Evolutionary conservation across 176 grass and related monocot species (phyloP).

Genomic region (Ensete ventricosum): DNA sequence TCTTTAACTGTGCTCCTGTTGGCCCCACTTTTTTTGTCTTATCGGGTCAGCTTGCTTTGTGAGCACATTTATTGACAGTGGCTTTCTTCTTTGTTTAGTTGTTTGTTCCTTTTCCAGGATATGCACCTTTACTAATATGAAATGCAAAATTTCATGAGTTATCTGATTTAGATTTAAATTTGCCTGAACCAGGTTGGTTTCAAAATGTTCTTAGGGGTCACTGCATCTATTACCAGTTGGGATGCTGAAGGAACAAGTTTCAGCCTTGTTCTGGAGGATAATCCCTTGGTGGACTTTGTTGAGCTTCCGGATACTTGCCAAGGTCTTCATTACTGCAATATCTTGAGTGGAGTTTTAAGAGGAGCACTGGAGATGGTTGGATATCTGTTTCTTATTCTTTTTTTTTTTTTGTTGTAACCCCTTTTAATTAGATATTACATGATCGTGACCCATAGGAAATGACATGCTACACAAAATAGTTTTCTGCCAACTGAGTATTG

Average conservation of each 20-base stretch:
- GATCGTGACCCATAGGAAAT: not conserved
- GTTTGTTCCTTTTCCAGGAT: no score
- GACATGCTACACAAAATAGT: no score
- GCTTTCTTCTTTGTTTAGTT: no score
- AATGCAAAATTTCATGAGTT: not conserved
- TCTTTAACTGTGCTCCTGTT: no score
- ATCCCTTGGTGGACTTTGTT: constrained; percentile 96
- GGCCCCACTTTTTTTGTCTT: no score
- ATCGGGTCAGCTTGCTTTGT: no score
- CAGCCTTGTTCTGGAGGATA: constrained; percentile 96
- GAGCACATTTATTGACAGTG: no score
- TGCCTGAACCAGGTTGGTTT: constrained; percentile 64
- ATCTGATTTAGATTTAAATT: constrained; percentile 5
- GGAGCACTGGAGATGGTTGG: constrained; percentile 94
- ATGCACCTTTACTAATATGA: no score
- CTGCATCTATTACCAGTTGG: constrained; percentile 87
- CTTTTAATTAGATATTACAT: not conserved
- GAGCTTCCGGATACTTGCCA: constrained; percentile 96
- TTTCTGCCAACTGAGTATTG: no score
- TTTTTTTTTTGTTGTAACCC: not conserved
- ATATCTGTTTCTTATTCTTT: constrained; percentile 1
- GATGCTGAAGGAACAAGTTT: constrained; percentile 86
- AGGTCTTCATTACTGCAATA: constrained; percentile 87
- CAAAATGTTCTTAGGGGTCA: constrained; percentile 96
- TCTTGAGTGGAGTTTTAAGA: constrained; percentile 86